These are phyloP conservation scores for Chlamydomonas sp. DNA, from an alignment of 139 green algal species.

Conservation along the genomic window DNA sequence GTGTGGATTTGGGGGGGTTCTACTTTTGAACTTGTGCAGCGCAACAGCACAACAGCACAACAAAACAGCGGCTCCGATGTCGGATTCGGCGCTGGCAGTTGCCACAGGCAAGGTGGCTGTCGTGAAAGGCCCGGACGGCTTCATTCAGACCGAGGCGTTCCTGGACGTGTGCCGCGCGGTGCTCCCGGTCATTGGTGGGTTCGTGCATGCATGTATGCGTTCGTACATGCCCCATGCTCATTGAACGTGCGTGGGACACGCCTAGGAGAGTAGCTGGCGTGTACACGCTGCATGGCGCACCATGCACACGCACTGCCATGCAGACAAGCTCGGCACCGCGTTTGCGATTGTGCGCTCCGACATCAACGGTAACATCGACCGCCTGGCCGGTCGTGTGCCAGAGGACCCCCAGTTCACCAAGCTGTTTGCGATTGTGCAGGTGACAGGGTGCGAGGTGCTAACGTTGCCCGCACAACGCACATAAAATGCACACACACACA, in stretches of 20 bases:
- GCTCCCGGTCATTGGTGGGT: neutral
- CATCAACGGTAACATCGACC: constrained; percentile 11
- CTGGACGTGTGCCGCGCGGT: neutral
- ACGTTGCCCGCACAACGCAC: too few relatives aligned
- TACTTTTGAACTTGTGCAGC: too few relatives aligned
- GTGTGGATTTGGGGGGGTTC: too few relatives aligned
- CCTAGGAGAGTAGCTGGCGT: too few relatives aligned
- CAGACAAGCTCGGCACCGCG: neutral
- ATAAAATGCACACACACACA: too few relatives aligned
- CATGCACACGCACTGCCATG: too few relatives aligned
- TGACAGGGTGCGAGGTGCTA: too few relatives aligned
- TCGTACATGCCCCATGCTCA: too few relatives aligned
- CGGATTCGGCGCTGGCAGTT: neutral
- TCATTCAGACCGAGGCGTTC: neutral
- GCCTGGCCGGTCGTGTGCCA: constrained; percentile 30
- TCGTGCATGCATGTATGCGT: neutral
- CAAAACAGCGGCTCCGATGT: too few relatives aligned
- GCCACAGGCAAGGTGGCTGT: neutral
- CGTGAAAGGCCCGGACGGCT: neutral
- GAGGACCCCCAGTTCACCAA: constrained; percentile 40
- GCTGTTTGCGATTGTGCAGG: constrained; percentile 57
- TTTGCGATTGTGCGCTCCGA: neutral
- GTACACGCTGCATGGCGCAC: too few relatives aligned
- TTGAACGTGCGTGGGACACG: neutral
- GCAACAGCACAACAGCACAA: too few relatives aligned